Base-by-base conservation (phyloP, 768 basidiomycete genomes). In the Pulveroboletus sp. region DNA sequence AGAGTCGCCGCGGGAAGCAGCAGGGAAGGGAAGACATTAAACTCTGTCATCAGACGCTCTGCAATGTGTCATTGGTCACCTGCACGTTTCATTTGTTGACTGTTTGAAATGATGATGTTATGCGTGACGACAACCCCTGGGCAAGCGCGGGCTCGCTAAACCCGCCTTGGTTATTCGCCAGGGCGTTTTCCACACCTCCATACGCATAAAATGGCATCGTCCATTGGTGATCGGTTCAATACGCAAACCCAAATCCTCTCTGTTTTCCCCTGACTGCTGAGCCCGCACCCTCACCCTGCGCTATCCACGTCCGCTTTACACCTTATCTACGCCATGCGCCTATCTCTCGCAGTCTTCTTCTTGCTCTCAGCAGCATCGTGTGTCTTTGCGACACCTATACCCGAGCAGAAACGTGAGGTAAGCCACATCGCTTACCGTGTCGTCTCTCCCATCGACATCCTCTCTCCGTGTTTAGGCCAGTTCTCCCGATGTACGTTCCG, bases 311-410 rank as follows among this genome's bases (percentile, higher is more conserved):
- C 41, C 40, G 14, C n/a, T 32, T 11, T 37, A 43, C n/a, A n/a
- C 50, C 3, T 18, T 24, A 7, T 15, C 15, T 18, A 17, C 26
- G 31, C 18, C 41, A 64, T 64, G 63, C 63, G 60, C 39, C 7
- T 57, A 4, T 48, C 45, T 3, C 1, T 42, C 33, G 32, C 53
- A 14, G 4, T 55, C 41, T 5, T 55, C 15, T 27, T 49, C 8
- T 2, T 60, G 39, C 54, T 64, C 52, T 55, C 63, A 0, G 46
- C 53, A 5, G 41, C 42, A 0, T 55, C 53, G 0, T 51, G 43
- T 30, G 46, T 35, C n/a, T 28, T 59, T 14, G 50, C 57, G n/a
- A 45, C 28, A 5, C 46, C 49, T 27, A 28, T 64, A n/a, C 54
- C 60, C 10, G 24, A 51, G 0, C 8, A 24, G 5, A 43, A 45